These are phyloP conservation scores for Colletotrichum spinosum DNA, from an alignment of 2,329 filamentous ascomycete species.

Conservation along the genomic window DNA sequence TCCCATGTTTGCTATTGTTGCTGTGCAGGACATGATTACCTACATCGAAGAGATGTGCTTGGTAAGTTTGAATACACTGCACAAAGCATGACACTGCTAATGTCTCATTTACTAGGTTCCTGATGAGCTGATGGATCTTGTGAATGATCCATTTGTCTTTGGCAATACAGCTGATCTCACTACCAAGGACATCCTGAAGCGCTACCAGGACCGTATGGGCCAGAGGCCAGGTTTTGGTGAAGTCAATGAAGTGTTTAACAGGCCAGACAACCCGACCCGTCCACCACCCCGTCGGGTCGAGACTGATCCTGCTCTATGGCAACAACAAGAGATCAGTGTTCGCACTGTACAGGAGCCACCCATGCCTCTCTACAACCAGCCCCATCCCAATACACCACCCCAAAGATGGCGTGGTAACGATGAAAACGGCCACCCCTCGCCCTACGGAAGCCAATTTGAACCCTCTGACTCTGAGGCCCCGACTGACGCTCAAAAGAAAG, in stretches of 20 bases:
- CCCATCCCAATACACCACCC: conserved; percentile 61
- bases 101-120: conserved; percentile 75
- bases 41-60: conserved; percentile 97
- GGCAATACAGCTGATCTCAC: conserved; percentile 88
- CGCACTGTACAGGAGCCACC: conserved; percentile 78
- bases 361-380: conserved; percentile 44
- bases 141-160: conserved; percentile 86
- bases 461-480: conserved; percentile 54
- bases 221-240: conserved; percentile 69
- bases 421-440: conserved; percentile 55
- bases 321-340: conserved; percentile 86
- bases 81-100: neutral
- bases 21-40: conserved; percentile 89
- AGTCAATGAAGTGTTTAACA: conserved; percentile 66
- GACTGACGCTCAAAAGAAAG: conserved; percentile 59
- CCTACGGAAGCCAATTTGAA: conserved; percentile 58
- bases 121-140: conserved; percentile 86
- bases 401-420: conserved; percentile 61
- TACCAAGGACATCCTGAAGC: conserved; percentile 95
- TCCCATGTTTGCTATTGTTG: conserved; percentile 92
- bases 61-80: conserved; percentile 67
- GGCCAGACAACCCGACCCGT: conserved; percentile 67
- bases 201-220: conserved; percentile 82
- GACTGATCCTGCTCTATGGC: conserved; percentile 86
- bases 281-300: conserved; percentile 76